Percentiles rank a stretch among this genome's conserved stretches.
These are phyloP conservation scores for Ophiobolus disseminans DNA, from an alignment of 2,329 filamentous ascomycete genomes.

Conservation along the genomic window DNA sequence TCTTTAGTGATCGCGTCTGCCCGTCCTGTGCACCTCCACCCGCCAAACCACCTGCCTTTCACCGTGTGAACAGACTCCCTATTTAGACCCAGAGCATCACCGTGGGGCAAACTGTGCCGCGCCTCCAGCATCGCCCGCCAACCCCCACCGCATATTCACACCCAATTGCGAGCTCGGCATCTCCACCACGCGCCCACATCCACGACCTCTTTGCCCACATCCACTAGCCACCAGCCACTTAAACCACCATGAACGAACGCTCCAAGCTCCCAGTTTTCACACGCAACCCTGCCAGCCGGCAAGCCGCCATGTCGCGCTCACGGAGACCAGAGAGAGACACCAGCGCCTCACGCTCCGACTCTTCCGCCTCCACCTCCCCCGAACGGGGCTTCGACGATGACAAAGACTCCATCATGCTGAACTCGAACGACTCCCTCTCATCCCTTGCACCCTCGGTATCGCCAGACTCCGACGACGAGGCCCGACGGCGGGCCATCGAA, in stretches of 20 bases:
- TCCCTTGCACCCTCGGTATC: conserved; percentile 83
- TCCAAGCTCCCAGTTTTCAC: conserved; percentile 8
- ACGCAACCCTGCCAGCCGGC: conserved; percentile 3
- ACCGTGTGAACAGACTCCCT: neutral
- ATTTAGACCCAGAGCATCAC: neutral
- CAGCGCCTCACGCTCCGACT: conserved; percentile 51
- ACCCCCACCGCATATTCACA: neutral
- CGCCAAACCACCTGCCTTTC: too few species aligned
- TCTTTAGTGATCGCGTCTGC: too few species aligned
- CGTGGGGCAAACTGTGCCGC: neutral
- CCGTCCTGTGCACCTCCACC: too few species aligned
- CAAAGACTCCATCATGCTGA: conserved; percentile 87
- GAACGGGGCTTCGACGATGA: conserved; percentile 83
- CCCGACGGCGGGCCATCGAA: conserved; percentile 61
- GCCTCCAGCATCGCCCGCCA: neutral
- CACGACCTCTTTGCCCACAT: neutral
- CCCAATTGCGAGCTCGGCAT: neutral
- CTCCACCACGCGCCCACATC: conserved; percentile 1
- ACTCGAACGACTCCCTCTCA: conserved; percentile 88
- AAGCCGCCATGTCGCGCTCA: conserved; percentile 40
- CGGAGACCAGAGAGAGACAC: conserved; percentile 40
- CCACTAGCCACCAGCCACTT: neutral
- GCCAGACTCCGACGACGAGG: conserved; percentile 76
- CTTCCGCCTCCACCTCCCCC: conserved; percentile 76
- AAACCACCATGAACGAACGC: conserved; percentile 16